These are phyloP conservation scores for Pestalotiopsis sp. DNA, from an alignment of 2,329 filamentous ascomycete species.

Conservation along the genomic window DNA sequence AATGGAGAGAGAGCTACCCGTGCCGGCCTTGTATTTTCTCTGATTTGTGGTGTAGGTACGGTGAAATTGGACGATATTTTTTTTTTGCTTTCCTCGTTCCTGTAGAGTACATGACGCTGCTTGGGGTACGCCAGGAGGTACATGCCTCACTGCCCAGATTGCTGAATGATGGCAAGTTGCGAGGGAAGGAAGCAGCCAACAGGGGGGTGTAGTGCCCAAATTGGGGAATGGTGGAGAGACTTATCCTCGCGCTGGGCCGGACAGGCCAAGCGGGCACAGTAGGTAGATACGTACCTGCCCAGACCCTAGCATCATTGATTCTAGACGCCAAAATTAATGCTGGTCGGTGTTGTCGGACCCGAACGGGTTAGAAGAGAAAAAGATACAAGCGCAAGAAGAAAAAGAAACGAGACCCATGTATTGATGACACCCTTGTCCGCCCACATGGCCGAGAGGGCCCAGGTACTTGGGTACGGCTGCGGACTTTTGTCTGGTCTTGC, in stretches of 20 bases:
- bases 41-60: not conserved
- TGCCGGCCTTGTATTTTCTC: not conserved
- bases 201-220: not conserved
- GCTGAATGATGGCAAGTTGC: too few relatives aligned
- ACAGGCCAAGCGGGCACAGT: not conserved
- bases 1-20: not conserved
- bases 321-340: not conserved
- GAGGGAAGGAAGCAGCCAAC: too few relatives aligned
- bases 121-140: too few relatives aligned
- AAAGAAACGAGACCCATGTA: not conserved
- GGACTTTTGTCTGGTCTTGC: slow-evolving; percentile 4
- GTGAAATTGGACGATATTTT: not conserved
- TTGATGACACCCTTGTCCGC: not conserved
- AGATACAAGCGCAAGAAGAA: not conserved
- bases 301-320: not conserved
- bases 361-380: not conserved
- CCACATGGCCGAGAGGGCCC: slow-evolving; percentile 4
- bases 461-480: slow-evolving; percentile 8
- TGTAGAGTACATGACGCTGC: not conserved
- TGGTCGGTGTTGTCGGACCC: too few relatives aligned
- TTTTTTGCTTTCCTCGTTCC: not conserved
- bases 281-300: not conserved
- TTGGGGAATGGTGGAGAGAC: not conserved
- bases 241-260: not conserved
- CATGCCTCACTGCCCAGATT: too few relatives aligned